A percentile compares a stretch with the other conserved stretches of the same genome.
Evolutionary conservation across 352 stramenopile species (phyloP).

Genomic region (Globisporangium cystogenes): DNA sequence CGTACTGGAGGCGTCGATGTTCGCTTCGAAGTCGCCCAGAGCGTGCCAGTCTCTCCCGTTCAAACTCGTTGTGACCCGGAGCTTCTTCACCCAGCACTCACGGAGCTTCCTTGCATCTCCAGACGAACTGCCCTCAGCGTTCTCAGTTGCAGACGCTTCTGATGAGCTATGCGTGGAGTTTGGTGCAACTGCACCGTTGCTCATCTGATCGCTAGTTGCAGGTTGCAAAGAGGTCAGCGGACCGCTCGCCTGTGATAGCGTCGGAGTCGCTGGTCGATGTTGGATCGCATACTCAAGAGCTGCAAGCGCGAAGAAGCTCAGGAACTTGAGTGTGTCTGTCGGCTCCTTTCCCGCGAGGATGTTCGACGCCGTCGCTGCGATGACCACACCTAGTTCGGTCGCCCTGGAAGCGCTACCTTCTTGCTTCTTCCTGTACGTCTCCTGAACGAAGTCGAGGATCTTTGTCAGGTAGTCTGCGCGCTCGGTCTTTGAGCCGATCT

Average conservation of each 20-base stretch:
- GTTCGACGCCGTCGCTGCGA: slow-evolving; percentile 69
- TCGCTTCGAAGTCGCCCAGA: slow-evolving; percentile 59
- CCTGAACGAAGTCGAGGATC: slow-evolving; percentile 68
- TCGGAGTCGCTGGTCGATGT: slow-evolving; percentile 10
- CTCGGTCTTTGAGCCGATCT: slow-evolving; percentile 65
- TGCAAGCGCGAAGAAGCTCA: slow-evolving; percentile 57
- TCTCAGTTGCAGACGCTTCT: background rate
- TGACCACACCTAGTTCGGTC: slow-evolving; percentile 23
- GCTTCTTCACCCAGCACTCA: slow-evolving; percentile 55
- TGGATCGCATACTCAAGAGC: slow-evolving; percentile 49
- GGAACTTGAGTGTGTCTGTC: slow-evolving; percentile 67
- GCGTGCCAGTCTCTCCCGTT: slow-evolving; percentile 53
- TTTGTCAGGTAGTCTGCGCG: slow-evolving; percentile 72
- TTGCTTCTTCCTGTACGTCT: slow-evolving; percentile 33
- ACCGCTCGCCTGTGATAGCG: background rate
- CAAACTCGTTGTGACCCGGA: slow-evolving; percentile 55
- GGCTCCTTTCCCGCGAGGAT: slow-evolving; percentile 77
- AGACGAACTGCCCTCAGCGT: background rate
- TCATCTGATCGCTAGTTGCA: background rate
- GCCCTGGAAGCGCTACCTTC: slow-evolving; percentile 7
- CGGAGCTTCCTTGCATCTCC: slow-evolving; percentile 6
- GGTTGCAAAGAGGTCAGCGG: background rate
- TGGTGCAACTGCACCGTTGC: background rate
- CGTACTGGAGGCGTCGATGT: slow-evolving; percentile 25
- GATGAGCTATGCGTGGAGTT: background rate